Percentiles rank a stretch among this genome's conserved stretches.
phyloP scores from a whole-genome alignment of 2,329 filamentous ascomycete species.

The Lachnellula cervina region DNA sequence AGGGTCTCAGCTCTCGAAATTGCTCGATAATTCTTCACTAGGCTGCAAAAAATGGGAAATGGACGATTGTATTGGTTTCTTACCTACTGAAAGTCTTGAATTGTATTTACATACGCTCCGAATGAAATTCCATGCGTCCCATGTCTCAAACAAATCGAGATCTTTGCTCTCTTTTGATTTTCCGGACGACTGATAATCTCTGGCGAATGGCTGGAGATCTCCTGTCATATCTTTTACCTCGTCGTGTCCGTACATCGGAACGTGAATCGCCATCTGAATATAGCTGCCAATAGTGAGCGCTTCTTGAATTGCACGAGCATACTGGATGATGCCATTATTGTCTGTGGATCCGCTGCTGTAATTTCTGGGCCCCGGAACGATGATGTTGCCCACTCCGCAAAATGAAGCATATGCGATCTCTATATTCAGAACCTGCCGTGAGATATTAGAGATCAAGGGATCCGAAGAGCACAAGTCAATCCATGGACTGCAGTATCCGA shows the following conservation, averaged over 20 bases:
- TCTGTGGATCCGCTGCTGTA: constrained; percentile 47
- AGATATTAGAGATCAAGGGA: constrained; percentile 78
- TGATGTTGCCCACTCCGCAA: constrained; percentile 78
- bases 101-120: constrained; percentile 83
- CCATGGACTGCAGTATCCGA: constrained; percentile 83
- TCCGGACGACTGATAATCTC: constrained; percentile 29
- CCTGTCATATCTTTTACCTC: constrained; percentile 38
- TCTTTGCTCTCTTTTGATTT: constrained; percentile 39
- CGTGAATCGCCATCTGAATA: constrained; percentile 72
- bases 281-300: constrained; percentile 69
- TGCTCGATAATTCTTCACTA: constrained; percentile 16
- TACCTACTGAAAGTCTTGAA: constrained; percentile 76
- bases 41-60: constrained; percentile 12
- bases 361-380: constrained; percentile 72
- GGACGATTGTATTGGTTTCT: constrained; percentile 37
- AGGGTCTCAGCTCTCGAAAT: constrained; percentile 22
- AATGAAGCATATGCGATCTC: constrained; percentile 95
- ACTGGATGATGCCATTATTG: constrained; percentile 61
- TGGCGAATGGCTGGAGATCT: constrained; percentile 29
- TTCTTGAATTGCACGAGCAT: constrained; percentile 78
- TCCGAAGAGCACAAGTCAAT: constrained; percentile 83
- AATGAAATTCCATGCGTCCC: constrained; percentile 93
- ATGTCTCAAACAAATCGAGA: constrained; percentile 70
- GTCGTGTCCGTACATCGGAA: constrained; percentile 77
- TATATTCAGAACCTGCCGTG: constrained; percentile 81